phyloP scores from a whole-genome alignment of 108 stramenopile species.

The Asterionellopsis glacialis region DNA sequence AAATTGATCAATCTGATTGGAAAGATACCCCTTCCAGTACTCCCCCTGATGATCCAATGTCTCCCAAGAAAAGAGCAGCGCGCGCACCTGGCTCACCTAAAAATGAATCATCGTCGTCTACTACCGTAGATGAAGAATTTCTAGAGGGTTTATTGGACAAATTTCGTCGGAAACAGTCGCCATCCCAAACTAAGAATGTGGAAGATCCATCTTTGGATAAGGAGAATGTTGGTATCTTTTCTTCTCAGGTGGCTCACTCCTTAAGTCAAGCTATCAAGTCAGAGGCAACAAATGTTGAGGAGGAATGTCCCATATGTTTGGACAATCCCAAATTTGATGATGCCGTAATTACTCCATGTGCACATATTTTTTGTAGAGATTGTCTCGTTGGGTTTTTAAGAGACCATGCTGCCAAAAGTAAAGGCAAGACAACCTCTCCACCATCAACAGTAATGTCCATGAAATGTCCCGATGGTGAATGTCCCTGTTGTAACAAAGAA shows the following conservation, averaged over 20 bases:
- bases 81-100: not conserved
- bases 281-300: conserved; percentile 43
- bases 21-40: conserved; percentile 2
- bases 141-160: conserved; percentile 14
- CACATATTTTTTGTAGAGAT: conserved; percentile 71
- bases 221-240: conserved; percentile 11
- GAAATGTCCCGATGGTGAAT: conserved; percentile 29
- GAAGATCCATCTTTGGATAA: not conserved
- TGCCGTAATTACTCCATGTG: conserved; percentile 75
- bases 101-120: not conserved
- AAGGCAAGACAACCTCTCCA: conserved; percentile 1
- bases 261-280: conserved; percentile 48
- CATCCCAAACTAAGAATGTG: not conserved
- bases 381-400: conserved; percentile 43
- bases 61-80: not conserved
- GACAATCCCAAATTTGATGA: conserved; percentile 57
- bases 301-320: conserved; percentile 80
- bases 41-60: not conserved
- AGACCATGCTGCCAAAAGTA: conserved; percentile 23
- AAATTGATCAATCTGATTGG: conserved; percentile 38
- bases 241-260: conserved; percentile 45
- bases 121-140: conserved; percentile 3
- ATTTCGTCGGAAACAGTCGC: conserved; percentile 5
- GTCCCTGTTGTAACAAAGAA: conserved; percentile 58
- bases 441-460: not conserved